Evolutionary conservation across 352 stramenopile genomes (phyloP).

Genomic region (Pythium apleroticum): DNA sequence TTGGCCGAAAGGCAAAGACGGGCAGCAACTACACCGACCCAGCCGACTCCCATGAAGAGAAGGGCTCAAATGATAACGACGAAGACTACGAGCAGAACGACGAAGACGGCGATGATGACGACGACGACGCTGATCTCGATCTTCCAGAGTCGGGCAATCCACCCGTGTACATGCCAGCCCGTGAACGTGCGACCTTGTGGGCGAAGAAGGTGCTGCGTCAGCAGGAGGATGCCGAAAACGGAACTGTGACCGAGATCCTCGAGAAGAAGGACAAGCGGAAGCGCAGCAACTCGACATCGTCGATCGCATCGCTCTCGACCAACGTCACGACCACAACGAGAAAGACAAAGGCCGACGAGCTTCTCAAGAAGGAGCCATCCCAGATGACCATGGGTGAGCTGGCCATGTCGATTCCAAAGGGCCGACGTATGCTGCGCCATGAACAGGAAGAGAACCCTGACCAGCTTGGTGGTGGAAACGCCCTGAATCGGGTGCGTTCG

Average conservation of each 20-base stretch:
- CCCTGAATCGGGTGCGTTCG: constrained; percentile 53
- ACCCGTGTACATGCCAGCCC: constrained; percentile 62
- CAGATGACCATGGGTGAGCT: constrained; percentile 87
- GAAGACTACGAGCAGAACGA: constrained; percentile 17
- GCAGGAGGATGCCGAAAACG: constrained; percentile 36
- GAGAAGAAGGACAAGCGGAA: constrained; percentile 46
- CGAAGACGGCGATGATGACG: constrained; percentile 29
- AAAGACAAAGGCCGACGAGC: constrained; percentile 53
- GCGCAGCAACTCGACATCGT: constrained; percentile 59
- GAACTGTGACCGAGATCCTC: constrained; percentile 28
- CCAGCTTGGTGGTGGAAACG: constrained; percentile 29
- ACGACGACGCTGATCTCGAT: constrained; percentile 44
- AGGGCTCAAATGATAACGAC: constrained; percentile 17
- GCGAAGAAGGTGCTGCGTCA: constrained; percentile 61
- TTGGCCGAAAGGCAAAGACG: constrained; percentile 52
- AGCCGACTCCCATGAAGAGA: constrained; percentile 36
- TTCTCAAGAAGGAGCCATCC: constrained; percentile 68
- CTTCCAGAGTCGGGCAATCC: constrained; percentile 36
- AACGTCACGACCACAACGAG: constrained; percentile 21
- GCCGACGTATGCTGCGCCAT: constrained; percentile 51
- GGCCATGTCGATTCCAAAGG: constrained; percentile 71
- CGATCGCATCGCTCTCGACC: constrained; percentile 36
- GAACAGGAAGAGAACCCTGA: constrained; percentile 59
- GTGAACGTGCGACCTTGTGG: constrained; percentile 72
- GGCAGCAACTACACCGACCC: constrained; percentile 39